These are phyloP conservation scores for Malus asiatica DNA, from an alignment of 306 rosid species.

Conservation along the genomic window DNA sequence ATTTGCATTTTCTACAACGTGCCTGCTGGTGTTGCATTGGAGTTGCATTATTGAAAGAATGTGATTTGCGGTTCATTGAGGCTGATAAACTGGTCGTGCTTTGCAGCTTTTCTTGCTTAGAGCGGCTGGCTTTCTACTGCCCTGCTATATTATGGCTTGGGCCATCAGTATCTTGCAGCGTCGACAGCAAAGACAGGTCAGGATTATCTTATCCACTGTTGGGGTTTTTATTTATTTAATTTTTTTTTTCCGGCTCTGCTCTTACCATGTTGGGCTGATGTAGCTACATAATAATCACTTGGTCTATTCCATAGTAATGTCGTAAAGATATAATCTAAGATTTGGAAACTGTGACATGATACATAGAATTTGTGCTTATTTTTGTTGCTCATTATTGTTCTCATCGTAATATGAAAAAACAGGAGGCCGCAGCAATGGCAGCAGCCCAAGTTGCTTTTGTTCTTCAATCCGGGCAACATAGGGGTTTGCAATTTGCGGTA, in stretches of 20 bases:
- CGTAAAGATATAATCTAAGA: background rate
- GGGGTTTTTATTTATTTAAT: background rate
- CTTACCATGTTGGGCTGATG: background rate
- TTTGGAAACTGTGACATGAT: background rate
- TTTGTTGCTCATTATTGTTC: background rate
- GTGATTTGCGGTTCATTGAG: background rate
- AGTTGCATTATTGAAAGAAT: background rate
- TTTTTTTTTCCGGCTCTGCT: background rate
- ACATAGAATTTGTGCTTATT: background rate
- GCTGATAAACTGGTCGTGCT: conserved; percentile 13
- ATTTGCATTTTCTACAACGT: background rate
- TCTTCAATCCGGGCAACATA: conserved; percentile 75
- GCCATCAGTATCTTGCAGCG: conserved; percentile 95
- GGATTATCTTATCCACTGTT: background rate
- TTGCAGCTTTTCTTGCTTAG: conserved; percentile 70
- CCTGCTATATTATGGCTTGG: conserved; percentile 99
- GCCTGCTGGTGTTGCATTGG: background rate
- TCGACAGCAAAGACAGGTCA: conserved; percentile 89
- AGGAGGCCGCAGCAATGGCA: conserved; percentile 98
- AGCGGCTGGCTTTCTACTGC: conserved; percentile 93
- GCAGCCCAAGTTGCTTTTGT: conserved; percentile 98
- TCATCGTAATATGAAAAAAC: conserved; percentile 19
- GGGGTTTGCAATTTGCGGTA: conserved; percentile 77
- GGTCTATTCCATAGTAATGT: background rate
- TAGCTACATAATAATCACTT: background rate